Percentiles rank a stretch among this genome's conserved stretches.
These are phyloP conservation scores for Pythium monospermum DNA, from an alignment of 352 stramenopile species.

Conservation along the genomic window DNA sequence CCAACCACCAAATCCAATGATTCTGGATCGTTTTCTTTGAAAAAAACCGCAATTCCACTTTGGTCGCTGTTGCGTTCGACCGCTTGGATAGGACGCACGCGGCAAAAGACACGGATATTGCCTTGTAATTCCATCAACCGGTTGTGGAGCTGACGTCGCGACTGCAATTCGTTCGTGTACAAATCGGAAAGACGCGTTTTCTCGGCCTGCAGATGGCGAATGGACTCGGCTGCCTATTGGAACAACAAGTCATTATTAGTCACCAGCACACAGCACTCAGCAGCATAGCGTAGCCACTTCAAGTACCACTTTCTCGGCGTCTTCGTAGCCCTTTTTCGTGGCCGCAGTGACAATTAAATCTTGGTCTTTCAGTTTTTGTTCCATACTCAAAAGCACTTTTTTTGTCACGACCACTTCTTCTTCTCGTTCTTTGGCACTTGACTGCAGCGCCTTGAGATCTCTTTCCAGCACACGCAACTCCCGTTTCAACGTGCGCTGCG, in stretches of 20 bases:
- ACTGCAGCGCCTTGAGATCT: constrained; percentile 52
- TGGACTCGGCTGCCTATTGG: constrained; percentile 35
- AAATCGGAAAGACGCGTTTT: constrained; percentile 54
- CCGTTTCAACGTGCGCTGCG: constrained; percentile 44
- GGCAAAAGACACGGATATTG: constrained; percentile 93
- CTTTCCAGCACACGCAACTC: constrained; percentile 55
- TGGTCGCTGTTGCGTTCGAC: constrained; percentile 74
- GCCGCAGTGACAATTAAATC: constrained; percentile 29
- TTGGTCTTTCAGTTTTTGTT: constrained; percentile 34
- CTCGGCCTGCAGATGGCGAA: constrained; percentile 47
- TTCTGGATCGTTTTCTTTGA: constrained; percentile 63
- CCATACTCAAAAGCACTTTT: constrained; percentile 27
- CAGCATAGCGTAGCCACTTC: background rate
- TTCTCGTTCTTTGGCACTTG: constrained; percentile 43
- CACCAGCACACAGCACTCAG: background rate
- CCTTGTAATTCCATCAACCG: constrained; percentile 89
- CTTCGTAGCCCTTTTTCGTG: constrained; percentile 28
- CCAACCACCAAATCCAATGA: constrained; percentile 61
- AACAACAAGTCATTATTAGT: background rate
- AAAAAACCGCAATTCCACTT: constrained; percentile 55
- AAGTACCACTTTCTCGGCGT: constrained; percentile 52
- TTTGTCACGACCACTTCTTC: constrained; percentile 35
- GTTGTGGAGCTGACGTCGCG: constrained; percentile 83
- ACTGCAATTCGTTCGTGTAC: constrained; percentile 68
- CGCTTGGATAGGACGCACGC: constrained; percentile 80